Evolutionary conservation across 441 rosid species (phyloP).

Genomic region (Eruca vesicaria): DNA sequence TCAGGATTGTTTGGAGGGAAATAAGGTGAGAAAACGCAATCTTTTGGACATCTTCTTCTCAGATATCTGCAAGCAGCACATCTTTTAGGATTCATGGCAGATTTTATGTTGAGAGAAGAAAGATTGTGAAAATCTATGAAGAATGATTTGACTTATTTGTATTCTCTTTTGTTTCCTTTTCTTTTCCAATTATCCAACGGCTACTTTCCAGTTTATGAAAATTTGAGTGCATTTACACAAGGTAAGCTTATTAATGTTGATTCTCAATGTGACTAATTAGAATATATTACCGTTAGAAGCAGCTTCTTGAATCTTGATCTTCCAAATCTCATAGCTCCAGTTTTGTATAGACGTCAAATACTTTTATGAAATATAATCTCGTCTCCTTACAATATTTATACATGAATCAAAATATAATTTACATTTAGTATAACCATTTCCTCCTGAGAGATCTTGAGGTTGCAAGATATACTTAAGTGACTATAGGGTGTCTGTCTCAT

Average conservation of each 20-base stretch:
- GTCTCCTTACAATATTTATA: not conserved
- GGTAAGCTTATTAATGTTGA: slow-evolving; percentile 22
- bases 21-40: slow-evolving; percentile 60
- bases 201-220: slow-evolving; percentile 24
- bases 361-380: not conserved
- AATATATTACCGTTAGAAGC: slow-evolving; percentile 13
- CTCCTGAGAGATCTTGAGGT: too few species aligned
- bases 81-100: slow-evolving; percentile 38
- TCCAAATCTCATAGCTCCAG: not conserved
- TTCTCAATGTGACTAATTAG: not conserved
- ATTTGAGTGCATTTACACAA: not conserved
- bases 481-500: too few species aligned
- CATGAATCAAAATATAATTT: slow-evolving; percentile 10
- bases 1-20: slow-evolving; percentile 53
- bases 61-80: slow-evolving; percentile 61
- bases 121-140: slow-evolving; percentile 26
- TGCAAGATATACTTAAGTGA: too few species aligned
- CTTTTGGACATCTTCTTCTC: slow-evolving; percentile 59
- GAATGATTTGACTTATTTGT: slow-evolving; percentile 15
- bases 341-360: not conserved
- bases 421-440: too few species aligned
- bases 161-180: slow-evolving; percentile 23
- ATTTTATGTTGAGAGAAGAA: not conserved
- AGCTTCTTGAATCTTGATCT: not conserved
- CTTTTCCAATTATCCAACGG: slow-evolving; percentile 28